phyloP scores from a whole-genome alignment of 1,139 yeast genomes.

The Taiozyma sp. region DNA sequence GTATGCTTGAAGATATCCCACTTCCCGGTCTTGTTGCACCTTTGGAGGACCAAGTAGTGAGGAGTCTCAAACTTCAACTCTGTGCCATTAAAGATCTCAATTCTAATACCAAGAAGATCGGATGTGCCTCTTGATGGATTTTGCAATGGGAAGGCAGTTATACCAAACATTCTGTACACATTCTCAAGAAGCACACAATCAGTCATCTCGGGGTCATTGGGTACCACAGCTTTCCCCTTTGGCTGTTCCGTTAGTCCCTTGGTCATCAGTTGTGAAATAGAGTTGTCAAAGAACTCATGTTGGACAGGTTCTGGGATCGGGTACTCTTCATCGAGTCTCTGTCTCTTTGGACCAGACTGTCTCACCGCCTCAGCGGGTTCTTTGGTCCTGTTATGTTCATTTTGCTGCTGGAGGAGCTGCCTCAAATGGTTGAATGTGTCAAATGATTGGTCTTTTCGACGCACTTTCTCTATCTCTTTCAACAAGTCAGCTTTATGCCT shows the following conservation, averaged over 20 bases:
- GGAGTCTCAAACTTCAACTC: slow-evolving; percentile 30
- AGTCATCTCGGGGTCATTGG: slow-evolving; percentile 5
- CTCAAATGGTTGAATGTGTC: slow-evolving; percentile 11
- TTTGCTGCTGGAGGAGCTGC: slow-evolving; percentile 2
- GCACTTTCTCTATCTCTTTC: slow-evolving; percentile 21
- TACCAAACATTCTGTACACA: slow-evolving; percentile 36
- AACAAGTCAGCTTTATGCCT: slow-evolving; percentile 16
- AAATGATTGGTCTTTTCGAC: slow-evolving; percentile 12
- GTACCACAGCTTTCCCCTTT: slow-evolving; percentile 3
- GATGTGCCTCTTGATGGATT: slow-evolving; percentile 28
- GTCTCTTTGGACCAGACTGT: slow-evolving; percentile 1
- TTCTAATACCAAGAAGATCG: slow-evolving; percentile 34
- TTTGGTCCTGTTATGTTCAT: neutral
- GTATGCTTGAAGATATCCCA: slow-evolving; percentile 40
- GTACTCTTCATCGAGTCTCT: slow-evolving; percentile 13
- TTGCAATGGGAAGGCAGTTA: slow-evolving; percentile 40
- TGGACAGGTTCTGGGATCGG: slow-evolving; percentile 23
- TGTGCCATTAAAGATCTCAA: slow-evolving; percentile 35
- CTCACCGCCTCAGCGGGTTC: neutral
- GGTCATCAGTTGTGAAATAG: slow-evolving; percentile 24
- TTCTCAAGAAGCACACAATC: slow-evolving; percentile 32
- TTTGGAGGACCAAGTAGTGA: slow-evolving; percentile 36
- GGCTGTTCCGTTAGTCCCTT: slow-evolving; percentile 14
- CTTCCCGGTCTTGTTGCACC: slow-evolving; percentile 24
- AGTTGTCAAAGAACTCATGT: slow-evolving; percentile 30